phyloP scores from a whole-genome alignment of 148 eudicot genomes.

The Silene conica region DNA sequence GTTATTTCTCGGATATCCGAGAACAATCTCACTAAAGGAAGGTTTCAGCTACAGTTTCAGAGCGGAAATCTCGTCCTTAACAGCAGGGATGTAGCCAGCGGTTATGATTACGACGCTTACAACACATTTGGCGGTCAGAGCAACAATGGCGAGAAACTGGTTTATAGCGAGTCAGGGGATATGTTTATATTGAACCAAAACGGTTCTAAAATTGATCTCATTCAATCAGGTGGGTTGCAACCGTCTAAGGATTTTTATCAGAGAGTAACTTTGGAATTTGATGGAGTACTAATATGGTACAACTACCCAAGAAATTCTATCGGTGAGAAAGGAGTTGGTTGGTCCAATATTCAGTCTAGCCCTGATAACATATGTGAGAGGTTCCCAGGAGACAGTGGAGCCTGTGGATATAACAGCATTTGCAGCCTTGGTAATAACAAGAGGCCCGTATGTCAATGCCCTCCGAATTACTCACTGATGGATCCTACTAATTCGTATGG shows the following conservation, averaged over 20 bases:
- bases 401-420: too few relatives aligned
- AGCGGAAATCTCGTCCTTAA: constrained; percentile 22
- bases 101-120: constrained; percentile 9
- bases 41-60: constrained; percentile 25
- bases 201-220: constrained; percentile 11
- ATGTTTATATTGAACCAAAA: constrained; percentile 27
- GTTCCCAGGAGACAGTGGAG: too few relatives aligned
- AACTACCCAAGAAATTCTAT: too few relatives aligned
- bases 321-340: too few relatives aligned
- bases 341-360: too few relatives aligned
- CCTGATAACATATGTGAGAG: too few relatives aligned
- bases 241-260: background rate
- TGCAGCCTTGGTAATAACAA: too few relatives aligned
- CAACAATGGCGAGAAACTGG: background rate
- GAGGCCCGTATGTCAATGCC: too few relatives aligned
- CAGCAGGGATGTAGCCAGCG: background rate
- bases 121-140: background rate
- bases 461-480: too few relatives aligned
- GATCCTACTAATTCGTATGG: too few relatives aligned
- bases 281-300: too few relatives aligned
- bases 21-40: constrained; percentile 37
- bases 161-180: constrained; percentile 29
- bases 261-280: too few relatives aligned
- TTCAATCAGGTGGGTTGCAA: background rate
- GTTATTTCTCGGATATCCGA: constrained; percentile 32